A percentile compares a stretch with the other conserved stretches of the same genome.
phyloP scores from a whole-genome alignment of 2,329 filamentous ascomycete species.

The Cladobotryum mycophilum region DNA sequence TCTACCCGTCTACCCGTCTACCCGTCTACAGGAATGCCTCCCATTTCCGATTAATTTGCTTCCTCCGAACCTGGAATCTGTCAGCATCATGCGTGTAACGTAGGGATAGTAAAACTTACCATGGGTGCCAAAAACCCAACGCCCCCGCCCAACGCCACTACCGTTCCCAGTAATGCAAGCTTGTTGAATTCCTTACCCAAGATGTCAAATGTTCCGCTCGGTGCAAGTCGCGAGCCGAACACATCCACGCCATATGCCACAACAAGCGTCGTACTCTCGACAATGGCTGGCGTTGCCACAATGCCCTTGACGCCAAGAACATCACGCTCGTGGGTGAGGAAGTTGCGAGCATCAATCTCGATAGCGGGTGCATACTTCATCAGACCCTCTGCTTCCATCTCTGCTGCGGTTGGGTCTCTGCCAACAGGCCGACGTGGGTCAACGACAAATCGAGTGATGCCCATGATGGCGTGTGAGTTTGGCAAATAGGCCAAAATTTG shows the following conservation, averaged over 20 bases:
- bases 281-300: conserved; percentile 66
- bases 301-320: conserved; percentile 69
- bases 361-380: conserved; percentile 68
- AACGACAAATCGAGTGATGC: conserved; percentile 70
- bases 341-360: conserved; percentile 75
- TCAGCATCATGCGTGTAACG: conserved; percentile 24
- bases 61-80: conserved; percentile 46
- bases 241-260: conserved; percentile 85
- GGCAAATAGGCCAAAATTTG: conserved; percentile 76
- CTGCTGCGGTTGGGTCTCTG: conserved; percentile 71
- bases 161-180: conserved; percentile 74
- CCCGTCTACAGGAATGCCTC: conserved; percentile 29
- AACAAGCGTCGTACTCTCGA: conserved; percentile 89
- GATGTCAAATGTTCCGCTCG: conserved; percentile 86
- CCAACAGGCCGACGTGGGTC: conserved; percentile 83
- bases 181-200: conserved; percentile 93
- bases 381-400: conserved; percentile 74
- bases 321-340: conserved; percentile 76
- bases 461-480: conserved; percentile 65
- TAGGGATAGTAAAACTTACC: conserved; percentile 49
- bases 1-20: conserved; percentile 12
- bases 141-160: conserved; percentile 69
- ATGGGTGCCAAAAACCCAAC: conserved; percentile 77
- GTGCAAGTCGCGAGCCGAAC: conserved; percentile 80
- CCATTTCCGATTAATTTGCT: conserved; percentile 64